A percentile compares a stretch with the other conserved stretches of the same genome.
phyloP scores from a whole-genome alignment of 176 grass and related monocot genomes.

The Bromus sterilis region DNA sequence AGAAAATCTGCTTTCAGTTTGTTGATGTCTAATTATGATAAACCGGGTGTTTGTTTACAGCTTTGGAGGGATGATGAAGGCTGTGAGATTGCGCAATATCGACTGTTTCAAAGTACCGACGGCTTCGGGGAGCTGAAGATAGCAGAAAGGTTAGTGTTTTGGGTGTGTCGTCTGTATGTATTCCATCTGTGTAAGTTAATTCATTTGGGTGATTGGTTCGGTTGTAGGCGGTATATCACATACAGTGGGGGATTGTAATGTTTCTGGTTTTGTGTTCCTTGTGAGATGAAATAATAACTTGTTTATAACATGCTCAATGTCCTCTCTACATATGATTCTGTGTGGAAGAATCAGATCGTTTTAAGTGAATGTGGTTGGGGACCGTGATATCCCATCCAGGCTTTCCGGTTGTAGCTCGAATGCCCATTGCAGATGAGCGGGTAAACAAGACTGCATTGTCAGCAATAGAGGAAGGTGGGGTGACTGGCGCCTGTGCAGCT shows the following conservation, averaged over 20 bases:
- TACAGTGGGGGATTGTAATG: constrained; percentile 19
- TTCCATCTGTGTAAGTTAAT: constrained; percentile 46
- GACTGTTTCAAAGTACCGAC: constrained; percentile 96
- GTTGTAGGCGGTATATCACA: constrained; percentile 15
- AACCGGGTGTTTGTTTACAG: constrained; percentile 26
- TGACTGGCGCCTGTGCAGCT: no score
- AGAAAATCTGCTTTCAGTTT: background rate
- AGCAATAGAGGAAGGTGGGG: no score
- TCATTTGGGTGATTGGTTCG: constrained; percentile 61
- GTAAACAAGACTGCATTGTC: no score
- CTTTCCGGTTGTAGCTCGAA: background rate
- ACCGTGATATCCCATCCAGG: background rate
- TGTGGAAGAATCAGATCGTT: background rate
- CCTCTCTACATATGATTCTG: background rate
- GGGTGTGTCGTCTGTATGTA: constrained; percentile 41
- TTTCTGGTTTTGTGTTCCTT: constrained; percentile 11
- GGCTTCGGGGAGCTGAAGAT: constrained; percentile 49
- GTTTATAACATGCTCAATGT: background rate
- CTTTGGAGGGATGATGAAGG: constrained; percentile 97
- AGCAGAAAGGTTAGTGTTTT: constrained; percentile 35
- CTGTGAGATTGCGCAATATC: constrained; percentile 72
- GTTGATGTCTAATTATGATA: constrained; percentile 7
- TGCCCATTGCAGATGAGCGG: no score
- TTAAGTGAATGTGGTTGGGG: background rate
- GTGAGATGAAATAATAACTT: constrained; percentile 22